Percentiles rank a stretch among this genome's conserved stretches.
Evolutionary conservation across 1,284 basidiomycete species (phyloP).

Genomic region (Ustilago nuda): DNA sequence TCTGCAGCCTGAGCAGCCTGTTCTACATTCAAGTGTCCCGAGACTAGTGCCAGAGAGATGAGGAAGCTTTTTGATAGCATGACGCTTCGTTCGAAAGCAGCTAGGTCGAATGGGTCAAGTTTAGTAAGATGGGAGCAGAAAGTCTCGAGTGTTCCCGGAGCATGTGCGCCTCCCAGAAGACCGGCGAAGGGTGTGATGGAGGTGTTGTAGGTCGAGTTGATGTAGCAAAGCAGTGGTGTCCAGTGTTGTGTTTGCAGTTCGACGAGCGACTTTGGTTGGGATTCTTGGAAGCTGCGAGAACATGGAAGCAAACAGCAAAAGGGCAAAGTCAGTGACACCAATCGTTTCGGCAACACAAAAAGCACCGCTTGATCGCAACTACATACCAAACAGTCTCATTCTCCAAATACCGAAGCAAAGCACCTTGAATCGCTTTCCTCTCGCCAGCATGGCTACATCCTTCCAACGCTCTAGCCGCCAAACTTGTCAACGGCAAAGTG

Average conservation of each 20-base stretch:
- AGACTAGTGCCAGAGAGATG: constrained; percentile 85
- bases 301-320: not conserved
- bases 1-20: constrained; percentile 86
- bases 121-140: constrained; percentile 33
- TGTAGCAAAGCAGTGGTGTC: constrained; percentile 89
- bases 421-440: constrained; percentile 77
- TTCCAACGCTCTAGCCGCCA: constrained; percentile 90
- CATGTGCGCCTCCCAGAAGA: constrained; percentile 52
- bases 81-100: constrained; percentile 88
- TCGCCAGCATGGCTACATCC: constrained; percentile 75
- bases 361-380: not conserved
- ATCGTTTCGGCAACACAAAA: not conserved
- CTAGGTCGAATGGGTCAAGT: constrained; percentile 51
- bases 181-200: constrained; percentile 38
- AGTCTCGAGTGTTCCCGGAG: constrained; percentile 14
- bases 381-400: constrained; percentile 93
- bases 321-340: not conserved
- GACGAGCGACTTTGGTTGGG: constrained; percentile 80
- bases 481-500: constrained; percentile 85
- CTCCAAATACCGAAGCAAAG: constrained; percentile 86
- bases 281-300: constrained; percentile 80
- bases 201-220: constrained; percentile 75
- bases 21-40: constrained; percentile 77
- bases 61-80: constrained; percentile 92
- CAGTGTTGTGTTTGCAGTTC: constrained; percentile 86